A percentile compares a stretch with the other conserved stretches of the same genome.
These are phyloP conservation scores for Cercospora sesami DNA, from an alignment of 2,329 filamentous ascomycete species.

Conservation along the genomic window DNA sequence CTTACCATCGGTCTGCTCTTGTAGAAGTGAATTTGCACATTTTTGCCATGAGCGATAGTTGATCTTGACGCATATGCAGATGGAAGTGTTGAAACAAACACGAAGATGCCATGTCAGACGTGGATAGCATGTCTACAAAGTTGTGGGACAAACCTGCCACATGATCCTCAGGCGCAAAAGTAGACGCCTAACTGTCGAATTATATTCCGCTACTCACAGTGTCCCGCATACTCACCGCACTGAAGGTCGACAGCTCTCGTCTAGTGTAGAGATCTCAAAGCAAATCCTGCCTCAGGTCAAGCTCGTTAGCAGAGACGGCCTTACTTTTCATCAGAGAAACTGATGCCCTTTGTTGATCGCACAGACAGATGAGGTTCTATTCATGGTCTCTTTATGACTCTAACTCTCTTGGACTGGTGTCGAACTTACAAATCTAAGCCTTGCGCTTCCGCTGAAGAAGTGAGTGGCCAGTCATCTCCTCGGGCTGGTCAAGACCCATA, in stretches of 20 bases:
- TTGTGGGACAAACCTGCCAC: background rate
- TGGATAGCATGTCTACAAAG: constrained; percentile 14
- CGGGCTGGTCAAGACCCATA: constrained; percentile 88
- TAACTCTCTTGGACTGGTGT: background rate
- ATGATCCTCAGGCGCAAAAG: background rate
- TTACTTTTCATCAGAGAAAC: background rate
- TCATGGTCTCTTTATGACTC: background rate
- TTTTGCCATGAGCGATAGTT: background rate
- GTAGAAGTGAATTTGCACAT: background rate
- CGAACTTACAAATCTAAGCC: background rate
- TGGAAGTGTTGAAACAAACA: background rate
- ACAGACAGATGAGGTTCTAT: background rate
- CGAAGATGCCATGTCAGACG: constrained; percentile 9
- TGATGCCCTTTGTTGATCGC: background rate
- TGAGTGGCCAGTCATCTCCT: constrained; percentile 87
- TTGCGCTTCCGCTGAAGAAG: constrained; percentile 67
- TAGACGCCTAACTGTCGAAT: no score
- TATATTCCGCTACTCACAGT: no score
- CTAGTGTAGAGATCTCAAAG: no score
- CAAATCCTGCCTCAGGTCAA: no score
- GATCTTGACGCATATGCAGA: background rate
- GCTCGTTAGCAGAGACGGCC: no score
- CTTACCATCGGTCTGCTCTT: background rate
- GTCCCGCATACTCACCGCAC: no score
- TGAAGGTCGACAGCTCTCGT: no score